phyloP scores from a whole-genome alignment of 2,329 filamentous ascomycete species.

The Verticillium tricorpus region DNA sequence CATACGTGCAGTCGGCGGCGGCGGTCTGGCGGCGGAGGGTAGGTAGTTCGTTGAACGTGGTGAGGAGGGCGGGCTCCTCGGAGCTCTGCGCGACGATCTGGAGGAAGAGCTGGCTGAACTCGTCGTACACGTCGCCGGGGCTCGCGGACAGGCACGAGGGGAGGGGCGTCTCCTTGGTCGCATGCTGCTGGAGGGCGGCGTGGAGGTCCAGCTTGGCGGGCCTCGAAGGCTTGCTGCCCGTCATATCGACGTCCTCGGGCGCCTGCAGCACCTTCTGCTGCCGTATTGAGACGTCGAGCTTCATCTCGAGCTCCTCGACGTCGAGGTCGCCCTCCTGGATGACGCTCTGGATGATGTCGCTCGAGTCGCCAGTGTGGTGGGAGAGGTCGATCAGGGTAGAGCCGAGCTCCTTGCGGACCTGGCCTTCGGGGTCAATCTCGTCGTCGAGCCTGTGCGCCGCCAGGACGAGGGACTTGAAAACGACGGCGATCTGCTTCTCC shows the following conservation, averaged over 20 bases:
- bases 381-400: conserved; percentile 63
- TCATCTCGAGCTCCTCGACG: conserved; percentile 70
- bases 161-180: conserved; percentile 29
- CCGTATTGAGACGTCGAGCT: conserved; percentile 65
- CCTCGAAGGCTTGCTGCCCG: conserved; percentile 24
- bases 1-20: conserved; percentile 58
- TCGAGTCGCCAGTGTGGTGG: conserved; percentile 52
- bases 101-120: conserved; percentile 56
- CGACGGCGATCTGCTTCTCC: conserved; percentile 57
- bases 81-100: conserved; percentile 42
- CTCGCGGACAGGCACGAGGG: conserved; percentile 49
- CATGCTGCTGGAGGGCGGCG: conserved; percentile 32
- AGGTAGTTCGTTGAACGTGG: conserved; percentile 49
- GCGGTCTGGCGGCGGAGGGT: conserved; percentile 51
- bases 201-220: conserved; percentile 30
- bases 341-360: conserved; percentile 61
- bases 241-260: conserved; percentile 47
- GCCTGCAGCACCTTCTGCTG: conserved; percentile 47
- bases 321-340: conserved; percentile 66
- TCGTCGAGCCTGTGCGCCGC: conserved; percentile 55
- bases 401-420: conserved; percentile 59
- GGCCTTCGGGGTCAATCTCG: conserved; percentile 47
- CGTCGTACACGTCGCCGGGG: conserved; percentile 48
- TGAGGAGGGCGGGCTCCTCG: conserved; percentile 32
- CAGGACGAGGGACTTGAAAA: conserved; percentile 61